phyloP scores from a whole-genome alignment of 2,329 filamentous ascomycete species.

The Cordyceps cicadae region DNA sequence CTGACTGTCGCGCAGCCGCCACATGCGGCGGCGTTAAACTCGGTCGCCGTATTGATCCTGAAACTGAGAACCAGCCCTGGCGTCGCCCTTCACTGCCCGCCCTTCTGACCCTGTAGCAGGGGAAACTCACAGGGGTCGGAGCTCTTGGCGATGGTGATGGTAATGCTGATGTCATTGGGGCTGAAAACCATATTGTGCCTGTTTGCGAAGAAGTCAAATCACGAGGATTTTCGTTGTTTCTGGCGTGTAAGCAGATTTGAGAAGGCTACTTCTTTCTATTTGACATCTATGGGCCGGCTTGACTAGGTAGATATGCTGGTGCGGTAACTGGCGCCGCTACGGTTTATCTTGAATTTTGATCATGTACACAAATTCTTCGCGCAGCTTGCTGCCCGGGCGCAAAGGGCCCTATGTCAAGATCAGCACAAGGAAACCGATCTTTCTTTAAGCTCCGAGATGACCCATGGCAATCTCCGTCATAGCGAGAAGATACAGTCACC shows the following conservation, averaged over 20 bases:
- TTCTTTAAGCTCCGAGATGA: too few relatives aligned
- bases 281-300: too few relatives aligned
- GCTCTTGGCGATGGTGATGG: constrained; percentile 13
- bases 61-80: constrained; percentile 4
- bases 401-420: too few relatives aligned
- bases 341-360: not conserved
- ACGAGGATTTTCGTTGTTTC: constrained; percentile 13
- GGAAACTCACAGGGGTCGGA: constrained; percentile 11
- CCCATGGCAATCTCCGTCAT: too few relatives aligned
- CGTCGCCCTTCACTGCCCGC: constrained; percentile 10
- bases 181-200: constrained; percentile 12
- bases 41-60: not conserved
- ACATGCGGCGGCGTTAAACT: not conserved
- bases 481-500: too few relatives aligned
- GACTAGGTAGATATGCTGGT: not conserved
- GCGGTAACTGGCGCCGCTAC: not conserved
- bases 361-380: not conserved
- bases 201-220: constrained; percentile 13
- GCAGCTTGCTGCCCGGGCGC: too few relatives aligned
- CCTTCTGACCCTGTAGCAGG: constrained; percentile 18
- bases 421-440: too few relatives aligned
- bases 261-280: too few relatives aligned
- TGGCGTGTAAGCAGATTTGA: too few relatives aligned
- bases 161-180: constrained; percentile 13
- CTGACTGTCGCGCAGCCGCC: not conserved